Base-by-base conservation (phyloP, 176 grass and related monocot genomes). In the Eleusine coracana region DNA sequence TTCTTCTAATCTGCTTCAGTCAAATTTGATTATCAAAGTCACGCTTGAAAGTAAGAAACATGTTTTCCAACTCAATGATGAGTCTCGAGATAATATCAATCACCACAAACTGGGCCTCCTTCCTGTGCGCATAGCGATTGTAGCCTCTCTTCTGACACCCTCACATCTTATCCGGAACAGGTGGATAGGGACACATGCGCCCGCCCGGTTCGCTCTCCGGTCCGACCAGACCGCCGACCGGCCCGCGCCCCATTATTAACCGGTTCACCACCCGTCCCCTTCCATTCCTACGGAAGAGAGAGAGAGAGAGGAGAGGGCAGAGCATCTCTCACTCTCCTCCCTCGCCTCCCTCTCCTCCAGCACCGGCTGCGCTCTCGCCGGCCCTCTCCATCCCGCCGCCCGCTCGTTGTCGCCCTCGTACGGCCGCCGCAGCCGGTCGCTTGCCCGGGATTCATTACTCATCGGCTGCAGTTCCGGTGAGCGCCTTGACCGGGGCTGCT, bases 101-200 rank as follows among this genome's bases (percentile, higher is more conserved):
- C 54, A 55, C 16, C 52, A 51, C 70, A 74, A 31, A 4, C 1
- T 16, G 41, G n/a, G 3, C 0, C 3, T 3, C 1, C 1, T 5
- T 40, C 36, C 2, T 18, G 86, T 88, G 74, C 67, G n/a, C 23
- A 13, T 88, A 88, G 80, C 86, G 29, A 49, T 50, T 80, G n/a
- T 0, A 3, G 29, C 1, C 39, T 13, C 29, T 41, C 66, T 6
- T 88, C 80, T 88, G 80, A 83, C 80, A 83, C 56, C 16, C 51
- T 50, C 79, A 64, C 83, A 58, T 84, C 84, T 89, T 90, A 90
- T 93, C 87, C 91, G 85, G 73, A 82, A 45, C 42, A 61, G 74
- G 44, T 82, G 86, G 86, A 88, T 50, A 77, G 81, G 83, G 86
- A 86, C 82, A 88, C 78, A 67, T 55, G 71, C 37, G 64, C 48